Percentiles rank a stretch among this genome's conserved stretches.
These are phyloP conservation scores for Rhodotorula graminis DNA, from an alignment of 768 basidiomycete genomes.

Conservation along the genomic window DNA sequence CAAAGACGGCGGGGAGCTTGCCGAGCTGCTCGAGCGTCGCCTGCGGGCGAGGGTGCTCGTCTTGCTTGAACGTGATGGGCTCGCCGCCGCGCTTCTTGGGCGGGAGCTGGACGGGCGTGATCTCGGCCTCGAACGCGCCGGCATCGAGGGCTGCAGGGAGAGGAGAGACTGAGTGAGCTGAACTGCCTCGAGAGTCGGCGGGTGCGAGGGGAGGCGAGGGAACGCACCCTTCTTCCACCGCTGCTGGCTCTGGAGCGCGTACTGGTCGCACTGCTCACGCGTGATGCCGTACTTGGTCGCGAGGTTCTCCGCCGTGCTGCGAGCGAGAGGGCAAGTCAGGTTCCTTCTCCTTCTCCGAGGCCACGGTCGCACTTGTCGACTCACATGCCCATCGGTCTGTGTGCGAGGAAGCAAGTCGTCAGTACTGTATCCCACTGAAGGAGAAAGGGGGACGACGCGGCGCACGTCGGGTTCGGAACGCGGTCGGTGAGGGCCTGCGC, in stretches of 20 bases:
- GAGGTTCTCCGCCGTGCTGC: constrained; percentile 50
- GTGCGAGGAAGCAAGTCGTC: neutral
- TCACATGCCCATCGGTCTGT: constrained; percentile 33
- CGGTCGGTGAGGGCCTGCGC: constrained; percentile 48
- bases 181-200: neutral
- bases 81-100: constrained; percentile 41
- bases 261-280: constrained; percentile 48
- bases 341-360: no score
- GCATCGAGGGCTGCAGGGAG: constrained; percentile 35
- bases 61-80: constrained; percentile 40
- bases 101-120: constrained; percentile 43
- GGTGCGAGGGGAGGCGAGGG: no score
- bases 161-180: neutral
- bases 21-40: constrained; percentile 45
- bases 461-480: constrained; percentile 48
- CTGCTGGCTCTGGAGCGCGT: constrained; percentile 47
- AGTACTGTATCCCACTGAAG: neutral
- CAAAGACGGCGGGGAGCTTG: constrained; percentile 47
- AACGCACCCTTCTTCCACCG: constrained; percentile 44
- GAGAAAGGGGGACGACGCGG: constrained; percentile 13
- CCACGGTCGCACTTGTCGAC: neutral
- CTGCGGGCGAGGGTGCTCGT: constrained; percentile 49
- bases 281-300: constrained; percentile 50
- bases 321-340: no score
- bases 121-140: constrained; percentile 45